Evolutionary conservation across 1,284 basidiomycete genomes (phyloP), one percentile per base, ranked within the genome.

Genomic region (Rhizopogon hawkerae): DNA sequence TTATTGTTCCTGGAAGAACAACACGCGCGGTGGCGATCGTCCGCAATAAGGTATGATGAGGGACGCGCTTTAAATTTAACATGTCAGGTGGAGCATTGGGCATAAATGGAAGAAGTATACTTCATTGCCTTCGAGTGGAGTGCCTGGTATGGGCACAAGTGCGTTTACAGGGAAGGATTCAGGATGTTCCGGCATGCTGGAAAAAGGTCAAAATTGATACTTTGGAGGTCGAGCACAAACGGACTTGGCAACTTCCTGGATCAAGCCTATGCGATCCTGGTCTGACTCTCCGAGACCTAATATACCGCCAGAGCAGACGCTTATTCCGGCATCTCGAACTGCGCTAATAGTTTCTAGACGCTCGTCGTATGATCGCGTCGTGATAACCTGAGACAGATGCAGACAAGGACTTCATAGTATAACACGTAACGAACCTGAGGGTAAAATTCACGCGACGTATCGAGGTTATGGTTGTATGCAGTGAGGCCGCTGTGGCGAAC

Each of bases 121-220:
- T 67, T 89, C 84, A 54, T 89, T 87, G 50, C 72, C 69, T 64
- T 87, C 85, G 29, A 85, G 68, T 29, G 84, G 83, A 21, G 83
- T 88, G 29, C 87, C 87, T 56, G 79, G 71, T 53, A 89, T 88
- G 14, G 85, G 85, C 3, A 88, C 83, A 47, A 98, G 76, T 3
- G 95, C 95, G 68, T 98, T 98, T 55, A 98, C 94, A 2, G 95
- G 95, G 78, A 98, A 98, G 8, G 91, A 94, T 68, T 98, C 95
- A 16, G 95, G 95, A 60, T 96, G 92, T 64, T 94, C 89, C 37
- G 91, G 85, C 77, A 98, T 85, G 61, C 92, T 94, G 11, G 14
- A 49, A 39, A 47, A 34, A 35, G 9, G 14, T 62, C 13, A 61
- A 47, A 6, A 8, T 11, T 4, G 26, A 21, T 3, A 35, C 29